phyloP scores from a whole-genome alignment of 1,139 yeast genomes.

The Hemisphaericaspora xylanilytica region DNA sequence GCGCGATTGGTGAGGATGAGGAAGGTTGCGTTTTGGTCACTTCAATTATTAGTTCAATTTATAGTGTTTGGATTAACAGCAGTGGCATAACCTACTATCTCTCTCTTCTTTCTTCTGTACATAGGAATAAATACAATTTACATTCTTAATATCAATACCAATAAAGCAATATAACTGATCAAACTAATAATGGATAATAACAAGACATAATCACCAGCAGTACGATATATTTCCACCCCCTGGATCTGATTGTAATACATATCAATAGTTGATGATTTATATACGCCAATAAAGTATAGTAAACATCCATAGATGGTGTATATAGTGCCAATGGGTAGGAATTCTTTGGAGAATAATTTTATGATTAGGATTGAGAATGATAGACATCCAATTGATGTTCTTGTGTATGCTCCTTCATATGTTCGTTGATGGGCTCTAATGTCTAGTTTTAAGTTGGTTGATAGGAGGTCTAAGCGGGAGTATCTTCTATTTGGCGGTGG shows the following conservation, averaged over 20 bases:
- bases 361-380: constrained; percentile 48
- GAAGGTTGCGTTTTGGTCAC: constrained; percentile 91
- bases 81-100: constrained; percentile 31
- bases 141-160: constrained; percentile 41
- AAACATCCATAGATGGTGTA: constrained; percentile 52
- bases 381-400: constrained; percentile 50
- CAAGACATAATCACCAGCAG: constrained; percentile 52
- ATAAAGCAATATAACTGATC: constrained; percentile 43
- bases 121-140: constrained; percentile 17
- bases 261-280: constrained; percentile 45
- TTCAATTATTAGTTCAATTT: constrained; percentile 79
- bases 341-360: constrained; percentile 52
- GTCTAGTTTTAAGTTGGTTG: constrained; percentile 45
- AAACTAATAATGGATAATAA: constrained; percentile 43
- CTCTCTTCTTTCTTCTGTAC: constrained; percentile 1
- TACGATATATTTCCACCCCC: constrained; percentile 42
- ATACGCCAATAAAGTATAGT: constrained; percentile 47
- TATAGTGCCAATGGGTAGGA: constrained; percentile 51
- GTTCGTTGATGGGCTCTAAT: constrained; percentile 61
- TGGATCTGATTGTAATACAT: constrained; percentile 43
- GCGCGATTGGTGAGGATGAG: constrained; percentile 67
- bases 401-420: constrained; percentile 59
- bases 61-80: constrained; percentile 78
- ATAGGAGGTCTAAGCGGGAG: constrained; percentile 33
- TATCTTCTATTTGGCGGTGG: constrained; percentile 15